These are phyloP conservation scores for Syncephalastrum racemosum DNA, from an alignment of 371 early-diverging fungal genomes.

Conservation along the genomic window DNA sequence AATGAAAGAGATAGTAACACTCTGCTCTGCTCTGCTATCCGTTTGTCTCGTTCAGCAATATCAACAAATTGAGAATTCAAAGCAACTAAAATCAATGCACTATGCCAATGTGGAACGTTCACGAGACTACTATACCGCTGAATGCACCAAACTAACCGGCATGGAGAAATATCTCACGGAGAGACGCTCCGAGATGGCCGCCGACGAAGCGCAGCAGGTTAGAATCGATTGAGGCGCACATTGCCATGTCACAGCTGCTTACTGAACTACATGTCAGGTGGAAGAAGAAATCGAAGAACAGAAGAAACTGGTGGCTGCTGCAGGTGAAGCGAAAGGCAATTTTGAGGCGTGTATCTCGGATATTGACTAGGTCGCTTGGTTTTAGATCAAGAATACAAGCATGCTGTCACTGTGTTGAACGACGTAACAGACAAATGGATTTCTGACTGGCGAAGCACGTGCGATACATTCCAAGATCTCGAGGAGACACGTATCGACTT, in stretches of 20 bases:
- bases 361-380: neutral
- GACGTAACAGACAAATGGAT: slow-evolving; percentile 17
- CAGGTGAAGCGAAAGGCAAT: slow-evolving; percentile 4
- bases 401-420: slow-evolving; percentile 10
- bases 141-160: slow-evolving; percentile 17
- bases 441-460: slow-evolving; percentile 21
- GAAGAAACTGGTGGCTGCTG: slow-evolving; percentile 4
- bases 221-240: slow-evolving; percentile 3
- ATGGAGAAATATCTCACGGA: slow-evolving; percentile 21
- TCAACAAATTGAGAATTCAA: slow-evolving; percentile 41
- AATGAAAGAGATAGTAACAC: neutral
- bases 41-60: slow-evolving; percentile 28
- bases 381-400: slow-evolving; percentile 17
- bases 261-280: slow-evolving; percentile 4
- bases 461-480: slow-evolving; percentile 20
- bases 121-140: slow-evolving; percentile 17
- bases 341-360: too few relatives aligned
- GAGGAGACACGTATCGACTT: slow-evolving; percentile 25
- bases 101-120: slow-evolving; percentile 30
- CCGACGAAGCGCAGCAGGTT: slow-evolving; percentile 18
- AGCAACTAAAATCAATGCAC: slow-evolving; percentile 34
- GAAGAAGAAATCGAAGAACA: slow-evolving; percentile 17
- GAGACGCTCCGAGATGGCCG: slow-evolving; percentile 1
- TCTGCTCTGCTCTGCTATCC: neutral
- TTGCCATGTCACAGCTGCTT: too few relatives aligned